phyloP scores from a whole-genome alignment of 2,329 filamentous ascomycete genomes.

The Sarocladiaceae sp. region DNA sequence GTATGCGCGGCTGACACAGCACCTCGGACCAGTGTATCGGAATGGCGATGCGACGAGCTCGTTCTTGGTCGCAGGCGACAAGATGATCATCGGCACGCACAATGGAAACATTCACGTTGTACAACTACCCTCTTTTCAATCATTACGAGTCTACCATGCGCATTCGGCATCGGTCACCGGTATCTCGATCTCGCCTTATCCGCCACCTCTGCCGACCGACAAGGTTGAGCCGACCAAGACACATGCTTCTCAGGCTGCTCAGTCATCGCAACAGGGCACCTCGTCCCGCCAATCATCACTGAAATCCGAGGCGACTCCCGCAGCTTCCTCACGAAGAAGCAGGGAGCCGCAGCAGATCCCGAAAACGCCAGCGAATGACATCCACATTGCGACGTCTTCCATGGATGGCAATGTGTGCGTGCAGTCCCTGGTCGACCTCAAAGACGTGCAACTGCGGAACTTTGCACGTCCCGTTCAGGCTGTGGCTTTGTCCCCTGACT shows the following conservation, averaged over 20 bases:
- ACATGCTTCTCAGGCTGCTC: conserved; percentile 20
- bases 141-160: conserved; percentile 81
- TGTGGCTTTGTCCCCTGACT: conserved; percentile 91
- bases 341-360: conserved; percentile 54
- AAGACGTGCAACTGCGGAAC: conserved; percentile 86
- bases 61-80: conserved; percentile 87
- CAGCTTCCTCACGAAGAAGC: conserved; percentile 43
- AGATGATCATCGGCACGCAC: conserved; percentile 95
- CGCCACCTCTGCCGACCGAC: conserved; percentile 45
- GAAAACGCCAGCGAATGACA: conserved; percentile 77
- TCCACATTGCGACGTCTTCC: conserved; percentile 88
- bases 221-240: conserved; percentile 16
- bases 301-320: conserved; percentile 35
- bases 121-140: conserved; percentile 73
- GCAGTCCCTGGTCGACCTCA: conserved; percentile 76
- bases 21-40: conserved; percentile 74
- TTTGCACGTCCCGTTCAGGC: conserved; percentile 90
- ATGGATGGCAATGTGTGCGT: conserved; percentile 95
- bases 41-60: conserved; percentile 93
- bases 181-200: conserved; percentile 84
- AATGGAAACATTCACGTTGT: conserved; percentile 94
- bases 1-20: conserved; percentile 79
- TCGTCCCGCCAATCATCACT: conserved; percentile 23
- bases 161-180: conserved; percentile 87
- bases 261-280: conserved; percentile 27